Evolutionary conservation across 306 rosid genomes (phyloP), one percentile per base, ranked within the genome.

Genomic region (Prunus kanzakura): DNA sequence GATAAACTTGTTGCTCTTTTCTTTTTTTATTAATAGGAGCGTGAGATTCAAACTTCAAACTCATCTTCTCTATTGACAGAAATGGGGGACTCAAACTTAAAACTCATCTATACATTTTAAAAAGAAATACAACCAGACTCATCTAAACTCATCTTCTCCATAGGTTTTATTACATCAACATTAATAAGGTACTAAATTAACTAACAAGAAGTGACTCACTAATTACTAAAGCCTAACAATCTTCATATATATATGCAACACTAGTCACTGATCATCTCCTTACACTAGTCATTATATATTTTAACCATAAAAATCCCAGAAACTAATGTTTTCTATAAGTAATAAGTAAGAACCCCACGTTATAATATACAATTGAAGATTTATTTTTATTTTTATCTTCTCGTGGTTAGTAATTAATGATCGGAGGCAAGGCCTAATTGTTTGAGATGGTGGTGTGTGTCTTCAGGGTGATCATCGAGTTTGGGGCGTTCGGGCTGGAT

Each of bases 401-500:
- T 35, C 1, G 41, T 35, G 41, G 8, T 35, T 35, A 35, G 1
- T 22, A 22, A 25, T 6, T 60, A 57, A 18, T 63, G 46, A 18
- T 63, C 67, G 2, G 46, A 30, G 7, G 23, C 46, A 3, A 63
- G 67, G 45, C 67, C 67, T 3, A 91, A 62, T 70, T 79, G 84
- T 13, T 10, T 72, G 85, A 91, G 87, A 76, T 85, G 90, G 73
- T 61, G 87, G 61, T 82, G 86, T 11, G 81, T 85, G 72, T 91
- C 92, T 27, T 81, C 57, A 18, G 91, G 89, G 64, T 91, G 96
- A 62, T 88, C 90, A 0, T 88, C 89, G 16, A 84, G 78, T 32
- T 91, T 88, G 0, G 91, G 86, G 58, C 98, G 81, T 55, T 93
- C 98, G 9, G 91, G 88, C 69, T 91, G 98, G 13, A 86, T 65